phyloP scores from a whole-genome alignment of 1,139 yeast genomes.

The Blastobotrys persicus region DNA sequence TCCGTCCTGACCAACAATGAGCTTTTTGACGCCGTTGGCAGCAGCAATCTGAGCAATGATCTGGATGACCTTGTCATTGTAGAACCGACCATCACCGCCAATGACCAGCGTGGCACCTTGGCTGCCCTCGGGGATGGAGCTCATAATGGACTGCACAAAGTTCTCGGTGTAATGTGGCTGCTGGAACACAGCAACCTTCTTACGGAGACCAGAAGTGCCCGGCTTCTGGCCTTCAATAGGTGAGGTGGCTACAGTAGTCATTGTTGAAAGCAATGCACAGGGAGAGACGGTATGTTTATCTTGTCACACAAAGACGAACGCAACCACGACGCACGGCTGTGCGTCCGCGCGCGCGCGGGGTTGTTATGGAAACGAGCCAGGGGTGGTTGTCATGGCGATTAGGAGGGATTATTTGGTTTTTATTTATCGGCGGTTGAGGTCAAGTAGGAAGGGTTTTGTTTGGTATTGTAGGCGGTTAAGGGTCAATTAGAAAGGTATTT shows the following conservation, averaged over 20 bases:
- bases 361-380: too few species aligned
- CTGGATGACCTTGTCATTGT: slow-evolving; percentile 78
- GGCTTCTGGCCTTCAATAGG: slow-evolving; percentile 93
- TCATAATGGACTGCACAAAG: slow-evolving; percentile 82
- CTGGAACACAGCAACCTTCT: slow-evolving; percentile 82
- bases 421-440: too few species aligned
- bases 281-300: too few species aligned
- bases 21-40: slow-evolving; percentile 83
- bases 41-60: slow-evolving; percentile 80
- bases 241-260: slow-evolving; percentile 51
- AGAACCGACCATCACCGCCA: slow-evolving; percentile 97
- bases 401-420: too few species aligned
- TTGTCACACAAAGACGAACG: too few species aligned
- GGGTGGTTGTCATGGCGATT: too few species aligned
- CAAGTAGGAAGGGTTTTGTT: too few species aligned
- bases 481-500: too few species aligned
- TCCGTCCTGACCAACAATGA: slow-evolving; percentile 86
- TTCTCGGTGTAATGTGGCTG: slow-evolving; percentile 85
- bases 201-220: slow-evolving; percentile 95
- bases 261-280: too few species aligned
- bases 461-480: too few species aligned
- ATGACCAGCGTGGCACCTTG: slow-evolving; percentile 73
- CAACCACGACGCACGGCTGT: too few species aligned
- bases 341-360: too few species aligned
- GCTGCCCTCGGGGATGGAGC: slow-evolving; percentile 88